Conservation (phyloP, 2,329 filamentous ascomycete genomes). For the Xylaria hypoxylon region DNA sequence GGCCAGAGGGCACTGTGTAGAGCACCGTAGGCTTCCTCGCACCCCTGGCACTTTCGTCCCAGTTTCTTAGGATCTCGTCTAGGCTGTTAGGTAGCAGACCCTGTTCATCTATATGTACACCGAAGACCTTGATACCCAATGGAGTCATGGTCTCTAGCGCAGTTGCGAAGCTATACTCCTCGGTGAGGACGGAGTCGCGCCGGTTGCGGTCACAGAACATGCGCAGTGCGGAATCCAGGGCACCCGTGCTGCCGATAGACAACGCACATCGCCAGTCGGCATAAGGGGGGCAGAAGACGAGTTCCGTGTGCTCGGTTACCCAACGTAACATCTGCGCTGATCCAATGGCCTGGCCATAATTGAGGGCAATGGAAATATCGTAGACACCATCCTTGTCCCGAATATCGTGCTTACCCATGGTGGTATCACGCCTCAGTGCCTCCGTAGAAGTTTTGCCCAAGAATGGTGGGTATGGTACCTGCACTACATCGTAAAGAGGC, state of each 20-base stretch:
- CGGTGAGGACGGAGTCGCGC: constrained; percentile 83
- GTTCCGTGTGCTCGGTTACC: constrained; percentile 94
- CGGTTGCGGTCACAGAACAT: constrained; percentile 79
- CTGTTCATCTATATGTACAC: constrained; percentile 64
- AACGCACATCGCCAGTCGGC: constrained; percentile 88
- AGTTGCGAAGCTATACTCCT: constrained; percentile 91
- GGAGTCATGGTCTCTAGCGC: constrained; percentile 69
- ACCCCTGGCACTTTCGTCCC: constrained; percentile 60
- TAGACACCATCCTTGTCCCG: constrained; percentile 55
- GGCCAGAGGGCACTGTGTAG: constrained; percentile 77
- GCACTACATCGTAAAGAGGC: constrained; percentile 25
- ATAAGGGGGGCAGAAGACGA: constrained; percentile 88
- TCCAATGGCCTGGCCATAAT: constrained; percentile 91
- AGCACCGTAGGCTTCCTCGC: constrained; percentile 65
- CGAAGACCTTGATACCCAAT: constrained; percentile 64
- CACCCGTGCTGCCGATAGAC: constrained; percentile 86
- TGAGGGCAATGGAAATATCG: constrained; percentile 89
- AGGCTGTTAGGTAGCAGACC: constrained; percentile 64
- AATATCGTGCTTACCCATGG: constrained; percentile 86
- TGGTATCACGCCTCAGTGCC: constrained; percentile 58
- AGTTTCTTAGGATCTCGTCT: constrained; percentile 63
- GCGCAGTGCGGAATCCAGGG: constrained; percentile 84
- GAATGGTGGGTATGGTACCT: constrained; percentile 26
- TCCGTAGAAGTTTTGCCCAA: constrained; percentile 29
- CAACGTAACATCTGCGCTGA: constrained; percentile 89